Evolutionary conservation across 2,329 filamentous ascomycete species (phyloP), one percentile per base, ranked within the genome.

Genomic region (Magnaporthiopsis incrustans): DNA sequence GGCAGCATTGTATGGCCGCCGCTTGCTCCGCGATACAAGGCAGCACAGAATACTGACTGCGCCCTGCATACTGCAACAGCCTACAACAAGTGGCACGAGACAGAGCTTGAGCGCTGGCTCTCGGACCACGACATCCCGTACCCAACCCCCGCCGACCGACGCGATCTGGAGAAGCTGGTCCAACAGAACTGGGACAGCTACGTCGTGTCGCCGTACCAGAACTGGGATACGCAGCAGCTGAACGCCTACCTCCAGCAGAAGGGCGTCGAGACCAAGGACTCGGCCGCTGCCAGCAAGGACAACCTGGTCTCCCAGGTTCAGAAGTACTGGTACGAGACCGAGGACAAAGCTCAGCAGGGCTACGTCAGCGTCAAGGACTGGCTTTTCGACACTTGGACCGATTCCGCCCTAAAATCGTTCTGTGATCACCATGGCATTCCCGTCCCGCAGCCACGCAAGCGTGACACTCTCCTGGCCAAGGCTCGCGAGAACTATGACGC

Each of bases 11-110:
- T 65, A 18, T 44, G 38, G 38, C 38, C 3, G 38, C 18, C 18
- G 15, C 38, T 44, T 44, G 15, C 38, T 44, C 6, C 14, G 38
- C 38, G 38, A 18, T 44, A 44, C 15, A 4, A 3, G 11, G 8
- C 11, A 27, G n/a, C 27, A 18, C 18, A n/a, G 22, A 61, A 56
- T 38, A 8, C n/a, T 32, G 22, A 62, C 32, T 33, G 35, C 60
- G 38, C 63, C 56, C 58, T 25, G 38, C 7, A 60, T 60, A 59
- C 66, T 65, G 65, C 50, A 69, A 61, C 73, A 97, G 94, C 89
- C 22, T 98, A 98, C 83, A 97, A 98, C 80, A 97, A 95, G 76
- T 99, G 95, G 95, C 94, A 98, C 72, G 89, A 98, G 81, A 96
- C 91, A 27, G 95, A 99, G 82, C 86, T 99, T 35, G 94, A 99